Base-by-base conservation (phyloP, 2,329 filamentous ascomycete genomes). In the Venturiaceae sp. region DNA sequence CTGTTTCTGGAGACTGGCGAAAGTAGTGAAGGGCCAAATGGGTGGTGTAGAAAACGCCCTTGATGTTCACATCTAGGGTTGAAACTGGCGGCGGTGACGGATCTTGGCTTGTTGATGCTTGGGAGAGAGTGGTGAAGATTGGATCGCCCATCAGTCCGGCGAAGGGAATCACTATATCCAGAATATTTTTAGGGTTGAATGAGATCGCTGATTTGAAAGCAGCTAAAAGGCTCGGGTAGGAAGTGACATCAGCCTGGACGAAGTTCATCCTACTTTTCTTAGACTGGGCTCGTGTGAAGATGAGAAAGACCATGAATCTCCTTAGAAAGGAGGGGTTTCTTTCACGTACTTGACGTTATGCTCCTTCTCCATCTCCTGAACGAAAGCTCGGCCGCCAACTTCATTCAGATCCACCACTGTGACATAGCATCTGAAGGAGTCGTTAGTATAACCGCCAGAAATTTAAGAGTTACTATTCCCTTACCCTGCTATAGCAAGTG, bases 1-100 rank as follows among this genome's bases (percentile, higher is more conserved):
- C 39, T 21, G 28, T 39, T 26, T 26, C 52, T 53, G 53, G 32
- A 14, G 23, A 58, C 4, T 57, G 44, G 21, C 26, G 68, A 60
- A 73, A 73, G 58, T 72, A 67, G 60, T 71, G 71, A 3, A 63
- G 46, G 8, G 64, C 64, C 21, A 66, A 60, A 33, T 63, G 58
- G 32, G 60, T 53, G 9, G 62, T 65, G 28, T 63, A 60, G 53
- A 61, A 64, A 13, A 63, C 60, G 11, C 60, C 64, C n/a, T 59
- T 56, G 5, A 62, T 47, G 34, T 65, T 66, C 5, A 66, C 61
- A n/a, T 66, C 61, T 14, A 64, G 13, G 3, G 16, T 53, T 34
- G 13, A 16, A 11, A 55, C 46, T 62, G 63, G 59, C 58, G 70
- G 64, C 5, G 70, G 69, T 50, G 66, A 58, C 8, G 62, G 21